These are phyloP conservation scores for Schizosaccharomyces versatilis DNA, from an alignment of 1,139 yeast species.

Conservation along the genomic window DNA sequence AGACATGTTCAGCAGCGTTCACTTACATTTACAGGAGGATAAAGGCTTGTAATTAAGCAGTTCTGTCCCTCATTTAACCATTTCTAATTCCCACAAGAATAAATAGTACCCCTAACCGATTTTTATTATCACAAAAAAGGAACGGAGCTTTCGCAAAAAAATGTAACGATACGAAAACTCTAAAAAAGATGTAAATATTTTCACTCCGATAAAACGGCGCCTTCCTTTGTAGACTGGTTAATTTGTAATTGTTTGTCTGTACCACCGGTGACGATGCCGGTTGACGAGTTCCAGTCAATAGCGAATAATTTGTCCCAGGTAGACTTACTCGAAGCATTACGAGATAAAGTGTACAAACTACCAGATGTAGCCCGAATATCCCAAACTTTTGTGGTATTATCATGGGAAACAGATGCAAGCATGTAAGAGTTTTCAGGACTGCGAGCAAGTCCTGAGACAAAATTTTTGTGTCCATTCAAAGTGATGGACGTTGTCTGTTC, in stretches of 20 bases:
- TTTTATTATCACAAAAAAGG: no score
- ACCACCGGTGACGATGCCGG: constrained; percentile 84
- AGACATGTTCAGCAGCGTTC: no score
- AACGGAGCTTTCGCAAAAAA: no score
- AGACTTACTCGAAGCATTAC: constrained; percentile 13
- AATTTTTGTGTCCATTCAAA: constrained; percentile 73
- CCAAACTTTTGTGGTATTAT: constrained; percentile 90
- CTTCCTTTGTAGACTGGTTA: constrained; percentile 20
- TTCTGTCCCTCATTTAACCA: no score
- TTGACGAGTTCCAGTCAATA: constrained; percentile 58
- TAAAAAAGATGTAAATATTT: no score
- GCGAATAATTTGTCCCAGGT: constrained; percentile 47
- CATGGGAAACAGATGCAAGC: constrained; percentile 80
- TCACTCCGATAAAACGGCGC: no score
- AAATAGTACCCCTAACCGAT: no score
- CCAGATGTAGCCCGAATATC: constrained; percentile 63
- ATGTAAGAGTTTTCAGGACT: constrained; percentile 57
- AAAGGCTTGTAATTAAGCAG: no score
- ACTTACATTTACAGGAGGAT: no score
- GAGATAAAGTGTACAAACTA: constrained; percentile 21
- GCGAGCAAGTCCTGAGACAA: constrained; percentile 58
- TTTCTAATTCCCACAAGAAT: no score
- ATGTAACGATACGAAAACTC: no score
- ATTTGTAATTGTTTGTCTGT: constrained; percentile 83
- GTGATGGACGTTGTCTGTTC: constrained; percentile 37